Conservation (phyloP, 768 basidiomycete genomes). For the Saitozyma sp. region DNA sequence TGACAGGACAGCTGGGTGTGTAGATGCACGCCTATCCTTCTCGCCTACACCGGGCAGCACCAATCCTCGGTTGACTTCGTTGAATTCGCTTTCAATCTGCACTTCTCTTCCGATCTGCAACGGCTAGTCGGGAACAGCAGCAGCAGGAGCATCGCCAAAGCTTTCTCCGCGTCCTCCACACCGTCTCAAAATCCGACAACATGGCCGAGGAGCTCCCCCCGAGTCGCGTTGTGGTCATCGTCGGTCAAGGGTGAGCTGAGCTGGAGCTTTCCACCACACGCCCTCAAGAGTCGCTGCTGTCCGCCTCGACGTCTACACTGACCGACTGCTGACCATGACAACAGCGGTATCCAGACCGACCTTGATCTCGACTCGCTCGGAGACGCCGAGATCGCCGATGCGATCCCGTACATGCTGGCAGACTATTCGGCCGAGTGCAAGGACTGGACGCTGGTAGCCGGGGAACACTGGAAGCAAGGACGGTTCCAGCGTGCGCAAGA, state of each 20-base stretch:
- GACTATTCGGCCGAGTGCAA: constrained; percentile 52
- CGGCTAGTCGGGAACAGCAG: too few species aligned
- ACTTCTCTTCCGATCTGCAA: too few species aligned
- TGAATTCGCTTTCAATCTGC: too few species aligned
- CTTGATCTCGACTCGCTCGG: constrained; percentile 84
- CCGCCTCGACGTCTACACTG: not conserved
- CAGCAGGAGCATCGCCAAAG: too few species aligned
- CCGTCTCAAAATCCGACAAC: not conserved
- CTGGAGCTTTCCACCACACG: not conserved
- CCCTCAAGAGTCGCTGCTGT: not conserved
- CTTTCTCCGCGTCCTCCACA: too few species aligned
- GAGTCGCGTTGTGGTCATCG: constrained; percentile 25
- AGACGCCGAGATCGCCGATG: constrained; percentile 67
- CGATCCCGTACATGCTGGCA: constrained; percentile 56
- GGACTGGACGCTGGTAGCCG: constrained; percentile 60
- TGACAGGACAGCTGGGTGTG: too few species aligned
- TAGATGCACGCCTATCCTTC: too few species aligned
- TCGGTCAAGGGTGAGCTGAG: constrained; percentile 37
- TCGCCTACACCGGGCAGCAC: too few species aligned
- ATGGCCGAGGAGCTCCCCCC: constrained; percentile 20
- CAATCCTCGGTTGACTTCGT: too few species aligned
- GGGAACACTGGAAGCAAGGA: constrained; percentile 82
- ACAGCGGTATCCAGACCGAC: constrained; percentile 55
- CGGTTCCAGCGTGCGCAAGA: constrained; percentile 73
- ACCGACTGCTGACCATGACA: not conserved